Conservation (phyloP, 345 rosid species). For the Eutrema heterophyllum region DNA sequence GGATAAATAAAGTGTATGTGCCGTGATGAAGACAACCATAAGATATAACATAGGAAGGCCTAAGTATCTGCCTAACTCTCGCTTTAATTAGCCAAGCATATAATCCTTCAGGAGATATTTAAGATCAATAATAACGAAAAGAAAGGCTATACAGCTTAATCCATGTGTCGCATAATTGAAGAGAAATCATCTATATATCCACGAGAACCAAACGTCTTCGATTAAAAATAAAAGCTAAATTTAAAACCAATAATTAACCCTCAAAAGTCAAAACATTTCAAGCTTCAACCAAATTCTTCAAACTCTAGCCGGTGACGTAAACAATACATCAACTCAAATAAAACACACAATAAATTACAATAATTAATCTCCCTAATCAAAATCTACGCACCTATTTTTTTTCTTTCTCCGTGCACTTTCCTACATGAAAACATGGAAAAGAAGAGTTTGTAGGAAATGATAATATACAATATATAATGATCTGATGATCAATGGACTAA, state of each 20-base stretch:
- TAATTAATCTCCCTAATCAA: constrained; percentile 12
- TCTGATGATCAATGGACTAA: neutral
- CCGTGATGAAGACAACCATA: constrained; percentile 1
- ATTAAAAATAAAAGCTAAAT: neutral
- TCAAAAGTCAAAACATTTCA: constrained; percentile 1
- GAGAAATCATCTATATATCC: neutral
- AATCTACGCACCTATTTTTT: constrained; percentile 14
- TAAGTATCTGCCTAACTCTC: constrained; percentile 23
- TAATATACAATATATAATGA: neutral
- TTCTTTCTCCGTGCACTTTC: neutral
- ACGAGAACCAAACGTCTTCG: neutral
- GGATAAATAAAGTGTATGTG: neutral
- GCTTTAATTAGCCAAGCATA: constrained; percentile 12
- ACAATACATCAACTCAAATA: constrained; percentile 1
- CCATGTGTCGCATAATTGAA: neutral
- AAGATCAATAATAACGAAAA: neutral
- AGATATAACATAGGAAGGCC: neutral
- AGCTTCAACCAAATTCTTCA: constrained; percentile 23
- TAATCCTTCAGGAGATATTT: constrained; percentile 2
- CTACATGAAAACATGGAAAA: neutral
- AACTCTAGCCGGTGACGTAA: constrained; percentile 7
- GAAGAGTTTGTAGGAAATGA: neutral
- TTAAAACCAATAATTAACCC: neutral
- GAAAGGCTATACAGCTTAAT: neutral
- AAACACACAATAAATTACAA: constrained; percentile 2